phyloP scores from a whole-genome alignment of 2,329 filamentous ascomycete species.

The Ophiostoma ips region DNA sequence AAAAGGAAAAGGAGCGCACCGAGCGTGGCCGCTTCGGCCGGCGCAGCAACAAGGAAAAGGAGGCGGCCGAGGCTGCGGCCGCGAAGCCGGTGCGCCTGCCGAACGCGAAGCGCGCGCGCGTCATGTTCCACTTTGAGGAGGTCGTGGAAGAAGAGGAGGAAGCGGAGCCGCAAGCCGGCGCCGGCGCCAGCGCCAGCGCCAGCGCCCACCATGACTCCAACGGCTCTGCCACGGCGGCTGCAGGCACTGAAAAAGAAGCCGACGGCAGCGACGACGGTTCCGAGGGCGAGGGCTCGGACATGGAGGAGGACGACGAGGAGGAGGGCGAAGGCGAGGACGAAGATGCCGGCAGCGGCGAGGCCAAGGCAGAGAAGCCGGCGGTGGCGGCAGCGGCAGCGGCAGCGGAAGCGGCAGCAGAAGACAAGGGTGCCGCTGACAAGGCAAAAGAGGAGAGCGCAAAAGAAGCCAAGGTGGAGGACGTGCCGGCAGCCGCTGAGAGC shows the following conservation, averaged over 20 bases:
- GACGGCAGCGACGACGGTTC: constrained; percentile 11
- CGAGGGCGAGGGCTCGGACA: constrained; percentile 10
- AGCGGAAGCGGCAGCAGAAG: background rate
- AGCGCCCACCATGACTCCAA: too few relatives aligned
- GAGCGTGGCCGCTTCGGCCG: constrained; percentile 50
- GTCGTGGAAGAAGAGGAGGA: constrained; percentile 41
- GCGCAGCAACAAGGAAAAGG: constrained; percentile 44
- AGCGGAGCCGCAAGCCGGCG: constrained; percentile 35
- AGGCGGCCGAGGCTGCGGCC: constrained; percentile 32
- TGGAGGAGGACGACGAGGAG: constrained; percentile 13
- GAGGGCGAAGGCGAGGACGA: constrained; percentile 7
- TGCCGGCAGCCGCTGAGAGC: background rate
- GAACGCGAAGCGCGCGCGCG: constrained; percentile 57
- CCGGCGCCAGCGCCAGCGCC: too few relatives aligned
- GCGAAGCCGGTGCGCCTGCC: constrained; percentile 48
- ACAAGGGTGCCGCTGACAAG: background rate
- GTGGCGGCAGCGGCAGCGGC: too few relatives aligned
- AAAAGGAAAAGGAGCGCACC: constrained; percentile 66
- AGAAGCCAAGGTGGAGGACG: background rate
- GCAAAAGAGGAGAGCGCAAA: constrained; percentile 4
- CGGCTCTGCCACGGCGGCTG: too few relatives aligned
- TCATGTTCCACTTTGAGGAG: constrained; percentile 63
- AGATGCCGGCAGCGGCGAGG: constrained; percentile 1
- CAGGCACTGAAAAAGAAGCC: constrained; percentile 3
- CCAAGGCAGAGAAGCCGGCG: constrained; percentile 4